Base-by-base conservation (phyloP, 805 yeast species). In the Metschnikowia baotianmanensis region DNA sequence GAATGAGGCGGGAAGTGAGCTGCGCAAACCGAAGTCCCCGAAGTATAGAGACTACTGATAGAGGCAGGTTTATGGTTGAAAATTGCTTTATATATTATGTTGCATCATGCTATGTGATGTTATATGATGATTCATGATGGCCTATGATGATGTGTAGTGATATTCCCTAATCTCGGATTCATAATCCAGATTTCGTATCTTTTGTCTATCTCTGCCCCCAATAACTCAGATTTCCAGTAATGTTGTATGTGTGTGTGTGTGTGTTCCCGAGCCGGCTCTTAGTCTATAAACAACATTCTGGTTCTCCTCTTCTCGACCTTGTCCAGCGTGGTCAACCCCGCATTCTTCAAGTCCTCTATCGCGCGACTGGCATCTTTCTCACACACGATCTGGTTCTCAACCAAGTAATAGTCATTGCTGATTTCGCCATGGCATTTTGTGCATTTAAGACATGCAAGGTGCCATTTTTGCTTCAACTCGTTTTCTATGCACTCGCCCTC, bases 401-500 rank as follows among this genome's bases (percentile, higher is more conserved):
- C 65, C 43, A 72, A 68, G 55, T 79, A 85, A 46, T 70, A 69
- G 56, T 83, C 91, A 16, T 61, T 62, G 3, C 57, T 58, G 38
- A 85, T 83, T 6, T 53, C 48, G 2, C 54, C 50, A 6, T 65
- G 56, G 65, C 98, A 90, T 29, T 70, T 66, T 34, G 65, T 58
- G 63, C 98, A 91, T 36, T 63, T 69, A 52, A 90, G 71, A 60
- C 98, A 91, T 17, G 70, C 61, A 6, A 74, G 63, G 58, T 91
- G 98, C 71, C 86, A 90, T 42, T 88, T 75, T 50, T 83, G 83
- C 31, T 68, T 63, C 24, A 77, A 61, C 53, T 83, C 89, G 52
- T 81, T 84, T 54, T 87, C 96, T 30, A 91, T 72, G 61, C 98
- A 91, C 58, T 79, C 80, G 4, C 98, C 98, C 59, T 91, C 96